A percentile compares a stretch with the other conserved stretches of the same genome.
Evolutionary conservation across 306 rosid genomes (phyloP).

Genomic region (Lagenaria siceraria): DNA sequence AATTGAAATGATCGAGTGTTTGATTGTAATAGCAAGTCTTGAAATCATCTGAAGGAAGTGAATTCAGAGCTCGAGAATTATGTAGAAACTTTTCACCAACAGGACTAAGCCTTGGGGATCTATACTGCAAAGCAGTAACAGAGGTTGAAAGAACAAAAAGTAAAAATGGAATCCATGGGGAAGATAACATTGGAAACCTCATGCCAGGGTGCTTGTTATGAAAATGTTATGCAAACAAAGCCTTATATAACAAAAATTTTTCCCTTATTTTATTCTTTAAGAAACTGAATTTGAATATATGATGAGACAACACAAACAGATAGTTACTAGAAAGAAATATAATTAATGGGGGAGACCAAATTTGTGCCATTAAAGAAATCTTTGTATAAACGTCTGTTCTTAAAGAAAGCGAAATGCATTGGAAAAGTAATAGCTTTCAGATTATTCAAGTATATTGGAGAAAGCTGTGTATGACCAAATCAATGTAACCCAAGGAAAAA

Average conservation of each 20-base stretch:
- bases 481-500: background rate
- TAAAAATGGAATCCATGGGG: slow-evolving; percentile 17
- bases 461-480: background rate
- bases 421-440: background rate
- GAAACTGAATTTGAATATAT: background rate
- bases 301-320: background rate
- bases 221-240: background rate
- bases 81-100: slow-evolving; percentile 14
- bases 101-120: slow-evolving; percentile 42
- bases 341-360: background rate
- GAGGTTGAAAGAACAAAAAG: slow-evolving; percentile 13
- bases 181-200: background rate
- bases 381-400: background rate
- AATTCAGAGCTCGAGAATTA: background rate
- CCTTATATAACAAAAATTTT: background rate
- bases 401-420: background rate
- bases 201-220: background rate
- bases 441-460: background rate
- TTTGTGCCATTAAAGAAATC: background rate
- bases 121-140: slow-evolving; percentile 9
- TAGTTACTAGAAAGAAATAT: background rate
- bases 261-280: background rate
- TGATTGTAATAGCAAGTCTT: slow-evolving; percentile 43
- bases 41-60: slow-evolving; percentile 7
- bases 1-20: slow-evolving; percentile 66